Base-by-base conservation (phyloP, 2,329 filamentous ascomycete species). In the Microcyclospora tardicrescens region DNA sequence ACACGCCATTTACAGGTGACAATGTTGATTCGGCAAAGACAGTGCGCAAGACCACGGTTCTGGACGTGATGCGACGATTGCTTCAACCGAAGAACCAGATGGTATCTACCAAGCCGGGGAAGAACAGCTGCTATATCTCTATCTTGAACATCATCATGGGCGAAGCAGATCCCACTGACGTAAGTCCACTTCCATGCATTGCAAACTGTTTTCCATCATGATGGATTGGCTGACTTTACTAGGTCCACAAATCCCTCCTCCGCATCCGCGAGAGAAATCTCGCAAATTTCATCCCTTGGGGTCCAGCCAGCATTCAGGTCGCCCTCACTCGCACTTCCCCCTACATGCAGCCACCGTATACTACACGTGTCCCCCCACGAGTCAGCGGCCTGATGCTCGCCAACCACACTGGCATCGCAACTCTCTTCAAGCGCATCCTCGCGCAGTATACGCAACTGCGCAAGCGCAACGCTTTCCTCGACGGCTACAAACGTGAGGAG, bases 61-160 rank as follows among this genome's bases (percentile, higher is more conserved):
- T 98, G 31, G 91, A 98, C 59, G 93, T 98, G 45, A 98, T 98
- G 91, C 78, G 91, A 41, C 75, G 91, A 43, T 69, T 98, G 16
- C 69, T 98, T 42, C 93, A 98, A 63, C 91, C 91, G 30, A 98
- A 98, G 71, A 98, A 98, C 64, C 80, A 93, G 59, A 98, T 98
- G 91, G 91, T 98, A 34, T 94, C 87, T 16, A 94, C 91, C 15
- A 81, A 86, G 40, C 87, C 89, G 1, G 84, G 82, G 54, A 96
- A 96, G 68, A 93, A 85, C 67, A 95, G 86, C 65, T 98, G 91
- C 68, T 98, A 98, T 67, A 96, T 98, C 57, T 94, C 86, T 35
- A 96, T 98, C 51, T 71, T 98, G 46, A 96, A 98, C 62, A 94
- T 98, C 54, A 98, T 98, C 53, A 91, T 96, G 68, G 91, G 91